A percentile compares a stretch with the other conserved stretches of the same genome.
Conservation (phyloP, 345 rosid species). For the Populus tremula region DNA sequence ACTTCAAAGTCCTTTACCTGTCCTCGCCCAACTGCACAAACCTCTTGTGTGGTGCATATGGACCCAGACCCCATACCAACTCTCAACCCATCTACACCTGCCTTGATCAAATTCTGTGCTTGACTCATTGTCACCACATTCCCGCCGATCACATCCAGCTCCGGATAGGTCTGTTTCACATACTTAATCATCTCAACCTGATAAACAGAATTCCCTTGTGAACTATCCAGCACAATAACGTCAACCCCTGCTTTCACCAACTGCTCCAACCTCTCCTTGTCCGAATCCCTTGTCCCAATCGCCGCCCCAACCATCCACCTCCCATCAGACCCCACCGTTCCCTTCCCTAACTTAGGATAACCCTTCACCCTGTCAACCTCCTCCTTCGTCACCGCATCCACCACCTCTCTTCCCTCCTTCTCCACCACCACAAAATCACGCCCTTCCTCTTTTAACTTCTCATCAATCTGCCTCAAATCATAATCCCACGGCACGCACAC, state of each 20-base stretch:
- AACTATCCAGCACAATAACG: conserved; percentile 78
- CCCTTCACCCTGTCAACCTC: conserved; percentile 73
- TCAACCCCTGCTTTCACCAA: conserved; percentile 67
- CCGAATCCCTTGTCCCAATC: conserved; percentile 72
- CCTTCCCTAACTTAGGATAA: conserved; percentile 63
- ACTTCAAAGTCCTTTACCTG: conserved; percentile 49
- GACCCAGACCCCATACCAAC: conserved; percentile 98
- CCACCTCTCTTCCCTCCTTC: conserved; percentile 51
- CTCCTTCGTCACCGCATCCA: conserved; percentile 61
- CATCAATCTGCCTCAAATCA: conserved; percentile 53
- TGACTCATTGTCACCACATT: conserved; percentile 85
- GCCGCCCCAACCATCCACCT: conserved; percentile 95
- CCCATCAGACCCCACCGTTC: conserved; percentile 68
- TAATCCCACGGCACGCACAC: conserved; percentile 50
- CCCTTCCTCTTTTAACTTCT: conserved; percentile 37
- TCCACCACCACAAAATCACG: conserved; percentile 54
- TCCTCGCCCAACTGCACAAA: conserved; percentile 92
- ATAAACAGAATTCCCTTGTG: conserved; percentile 86
- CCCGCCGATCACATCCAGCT: conserved; percentile 84
- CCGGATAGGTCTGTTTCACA: conserved; percentile 59
- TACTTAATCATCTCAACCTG: conserved; percentile 88
- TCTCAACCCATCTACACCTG: conserved; percentile 80
- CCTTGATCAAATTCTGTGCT: conserved; percentile 78
- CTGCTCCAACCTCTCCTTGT: conserved; percentile 75
- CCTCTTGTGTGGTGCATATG: conserved; percentile 95